Evolutionary conservation across 768 basidiomycete species (phyloP).

Genomic region (Cytidiella melzeri): DNA sequence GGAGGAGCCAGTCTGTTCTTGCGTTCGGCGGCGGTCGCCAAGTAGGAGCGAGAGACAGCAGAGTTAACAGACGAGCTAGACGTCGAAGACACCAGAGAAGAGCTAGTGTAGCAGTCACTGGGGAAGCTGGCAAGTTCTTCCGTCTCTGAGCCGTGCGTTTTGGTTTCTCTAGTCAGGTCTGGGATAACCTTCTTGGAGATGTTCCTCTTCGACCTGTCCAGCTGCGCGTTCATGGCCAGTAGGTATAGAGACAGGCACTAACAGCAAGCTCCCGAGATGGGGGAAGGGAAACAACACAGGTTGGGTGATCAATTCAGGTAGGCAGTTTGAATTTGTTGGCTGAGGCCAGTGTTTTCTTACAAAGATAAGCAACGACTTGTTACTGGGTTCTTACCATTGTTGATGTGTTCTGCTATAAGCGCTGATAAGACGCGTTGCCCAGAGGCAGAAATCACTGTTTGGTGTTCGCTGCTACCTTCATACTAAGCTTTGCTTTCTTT

Average conservation of each 20-base stretch:
- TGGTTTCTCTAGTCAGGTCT: not conserved
- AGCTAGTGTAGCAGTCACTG: not conserved
- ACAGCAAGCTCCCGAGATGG: not conserved
- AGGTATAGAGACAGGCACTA: not conserved
- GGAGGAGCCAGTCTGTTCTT: not conserved
- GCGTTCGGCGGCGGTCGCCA: not conserved
- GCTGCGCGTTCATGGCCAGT: not conserved
- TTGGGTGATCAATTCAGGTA: not conserved
- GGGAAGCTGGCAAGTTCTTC: not conserved
- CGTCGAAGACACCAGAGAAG: not conserved
- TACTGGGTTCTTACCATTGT: too few relatives aligned
- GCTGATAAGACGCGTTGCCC: too few relatives aligned
- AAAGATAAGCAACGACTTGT: not conserved
- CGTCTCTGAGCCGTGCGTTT: not conserved
- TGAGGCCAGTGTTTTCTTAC: not conserved
- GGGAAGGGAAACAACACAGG: not conserved
- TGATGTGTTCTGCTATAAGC: too few relatives aligned
- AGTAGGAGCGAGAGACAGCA: not conserved
- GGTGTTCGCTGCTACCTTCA: too few relatives aligned
- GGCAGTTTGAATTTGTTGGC: not conserved
- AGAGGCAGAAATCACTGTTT: too few relatives aligned
- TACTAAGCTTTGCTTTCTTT: too few relatives aligned
- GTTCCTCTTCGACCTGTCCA: not conserved
- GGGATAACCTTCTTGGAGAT: not conserved
- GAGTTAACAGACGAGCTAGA: not conserved